Evolutionary conservation across 2,329 filamentous ascomycete genomes (phyloP), one percentile per base, ranked within the genome.

Genomic region (Aplosporella prunicola): DNA sequence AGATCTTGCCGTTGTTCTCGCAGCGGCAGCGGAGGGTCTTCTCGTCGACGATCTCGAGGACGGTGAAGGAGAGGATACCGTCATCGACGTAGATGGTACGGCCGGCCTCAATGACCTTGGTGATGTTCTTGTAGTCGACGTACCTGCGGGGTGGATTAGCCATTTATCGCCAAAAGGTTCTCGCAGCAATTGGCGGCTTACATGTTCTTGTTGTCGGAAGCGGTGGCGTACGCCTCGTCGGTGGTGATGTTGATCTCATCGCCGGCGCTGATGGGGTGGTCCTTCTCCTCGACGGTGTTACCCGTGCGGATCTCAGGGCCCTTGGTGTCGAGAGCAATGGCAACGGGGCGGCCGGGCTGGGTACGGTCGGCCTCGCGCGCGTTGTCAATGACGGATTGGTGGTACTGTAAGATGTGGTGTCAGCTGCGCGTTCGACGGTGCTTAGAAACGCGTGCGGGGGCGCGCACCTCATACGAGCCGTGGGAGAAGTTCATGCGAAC

Each of bases 401-500:
- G 88, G 72, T 95, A 98, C 69, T 88, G 43, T 10, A 30, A n/a
- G n/a, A 28, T n/a, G n/a, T n/a, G 33, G 13, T 25, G 32, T 45
- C 18, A 43, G 43, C 32, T 6, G 18, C 5, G 22, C 10, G 11
- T 17, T 14, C 20, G 3, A 4, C 8, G n/a, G 24, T 14, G 20
- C 5, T 5, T 9, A 14, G 16, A n/a, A n/a, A n/a, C n/a, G n/a
- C n/a, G n/a, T n/a, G n/a, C n/a, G n/a, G 9, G 20, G 9, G 14
- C 13, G 16, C 53, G 43, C 57, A 73, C 70, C 61, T 81, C 88
- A 66, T 96, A 91, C 50, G 80, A 81, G 56, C 85, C 85, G 67
- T 93, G 85, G 48, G 83, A 94, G 64, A 96, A 96, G 82, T 98
- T 98, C 91, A 98, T 98, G 70, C 91, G 89, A 52, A 96, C 91